A percentile compares a stretch with the other conserved stretches of the same genome.
Conservation (phyloP, 1,139 yeast species). For the Suhomyces maxii region DNA sequence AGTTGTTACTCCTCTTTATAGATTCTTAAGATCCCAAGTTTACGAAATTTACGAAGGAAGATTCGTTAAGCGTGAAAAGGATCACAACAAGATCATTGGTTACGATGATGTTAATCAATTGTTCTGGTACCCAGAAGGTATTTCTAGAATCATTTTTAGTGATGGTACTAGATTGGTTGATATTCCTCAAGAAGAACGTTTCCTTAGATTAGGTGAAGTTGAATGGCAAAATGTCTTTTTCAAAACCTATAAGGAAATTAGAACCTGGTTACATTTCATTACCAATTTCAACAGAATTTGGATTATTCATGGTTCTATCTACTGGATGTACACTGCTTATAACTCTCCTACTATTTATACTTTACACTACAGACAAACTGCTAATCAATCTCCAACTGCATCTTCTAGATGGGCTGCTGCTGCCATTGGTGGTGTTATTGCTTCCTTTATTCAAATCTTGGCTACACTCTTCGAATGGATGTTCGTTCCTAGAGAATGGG, state of each 20-base stretch:
- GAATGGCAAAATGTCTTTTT: conserved; percentile 91
- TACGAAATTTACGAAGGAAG: conserved; percentile 94
- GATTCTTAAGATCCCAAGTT: conserved; percentile 90
- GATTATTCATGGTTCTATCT: conserved; percentile 86
- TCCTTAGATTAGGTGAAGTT: conserved; percentile 85
- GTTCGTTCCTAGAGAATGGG: conserved; percentile 97
- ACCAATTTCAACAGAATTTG: conserved; percentile 98
- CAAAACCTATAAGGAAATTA: conserved; percentile 93
- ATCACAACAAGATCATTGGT: conserved; percentile 92
- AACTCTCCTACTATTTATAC: conserved; percentile 92
- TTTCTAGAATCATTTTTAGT: conserved; percentile 84
- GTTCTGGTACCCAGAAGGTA: conserved; percentile 99
- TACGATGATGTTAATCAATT: conserved; percentile 98
- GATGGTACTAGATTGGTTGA: conserved; percentile 93
- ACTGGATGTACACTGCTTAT: conserved; percentile 94
- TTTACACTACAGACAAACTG: conserved; percentile 76
- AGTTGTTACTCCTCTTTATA: conserved; percentile 88
- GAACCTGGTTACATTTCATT: conserved; percentile 96
- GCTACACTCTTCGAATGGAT: conserved; percentile 95
- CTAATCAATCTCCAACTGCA: conserved; percentile 80
- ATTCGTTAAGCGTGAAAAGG: conserved; percentile 95
- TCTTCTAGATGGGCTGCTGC: conserved; percentile 91
- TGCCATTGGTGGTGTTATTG: conserved; percentile 91
- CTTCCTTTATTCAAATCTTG: conserved; percentile 72
- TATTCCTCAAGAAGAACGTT: conserved; percentile 86